A percentile compares a stretch with the other conserved stretches of the same genome.
These are phyloP conservation scores for Trematosphaeria pertusa DNA, from an alignment of 2,329 filamentous ascomycete species.

Conservation along the genomic window DNA sequence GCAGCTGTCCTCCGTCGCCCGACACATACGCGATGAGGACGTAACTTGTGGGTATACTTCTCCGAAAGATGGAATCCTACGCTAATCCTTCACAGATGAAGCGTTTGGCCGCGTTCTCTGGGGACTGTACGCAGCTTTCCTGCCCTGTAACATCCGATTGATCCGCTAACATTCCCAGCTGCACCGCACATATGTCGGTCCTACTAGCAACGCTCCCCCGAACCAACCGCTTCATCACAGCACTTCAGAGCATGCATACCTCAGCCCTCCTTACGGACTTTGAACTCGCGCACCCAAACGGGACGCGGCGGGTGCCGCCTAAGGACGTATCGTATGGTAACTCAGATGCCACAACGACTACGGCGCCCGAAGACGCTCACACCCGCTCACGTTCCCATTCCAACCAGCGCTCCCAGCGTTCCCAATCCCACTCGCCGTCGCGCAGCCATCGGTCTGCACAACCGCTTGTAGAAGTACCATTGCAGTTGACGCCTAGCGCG, in stretches of 20 bases:
- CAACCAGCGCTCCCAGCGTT: conserved; percentile 5
- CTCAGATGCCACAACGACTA: conserved; percentile 1
- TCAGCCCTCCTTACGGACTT: conserved; percentile 14
- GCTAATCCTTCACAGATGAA: conserved; percentile 8
- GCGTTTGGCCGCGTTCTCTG: conserved; percentile 13
- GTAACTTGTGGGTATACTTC: conserved; percentile 9
- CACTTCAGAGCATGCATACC: conserved; percentile 14
- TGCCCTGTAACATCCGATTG: not conserved
- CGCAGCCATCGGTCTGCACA: conserved; percentile 11
- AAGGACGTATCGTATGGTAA: conserved; percentile 4
- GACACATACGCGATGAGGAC: conserved; percentile 10
- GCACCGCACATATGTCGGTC: conserved; percentile 13
- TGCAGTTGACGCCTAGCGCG: conserved; percentile 15
- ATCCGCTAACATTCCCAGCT: conserved; percentile 6
- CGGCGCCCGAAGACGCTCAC: conserved; percentile 1
- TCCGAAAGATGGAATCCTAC: not conserved
- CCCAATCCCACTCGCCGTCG: conserved; percentile 8
- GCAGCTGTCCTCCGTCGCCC: conserved; percentile 8
- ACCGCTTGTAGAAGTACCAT: conserved; percentile 10
- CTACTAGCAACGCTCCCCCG: conserved; percentile 16
- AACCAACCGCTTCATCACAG: conserved; percentile 17
- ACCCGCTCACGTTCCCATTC: not conserved
- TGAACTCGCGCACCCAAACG: conserved; percentile 12
- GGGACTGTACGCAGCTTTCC: conserved; percentile 5
- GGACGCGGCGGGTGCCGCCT: not conserved